These are phyloP conservation scores for Phytophthora uliginosa DNA, from an alignment of 352 stramenopile genomes.

Conservation along the genomic window DNA sequence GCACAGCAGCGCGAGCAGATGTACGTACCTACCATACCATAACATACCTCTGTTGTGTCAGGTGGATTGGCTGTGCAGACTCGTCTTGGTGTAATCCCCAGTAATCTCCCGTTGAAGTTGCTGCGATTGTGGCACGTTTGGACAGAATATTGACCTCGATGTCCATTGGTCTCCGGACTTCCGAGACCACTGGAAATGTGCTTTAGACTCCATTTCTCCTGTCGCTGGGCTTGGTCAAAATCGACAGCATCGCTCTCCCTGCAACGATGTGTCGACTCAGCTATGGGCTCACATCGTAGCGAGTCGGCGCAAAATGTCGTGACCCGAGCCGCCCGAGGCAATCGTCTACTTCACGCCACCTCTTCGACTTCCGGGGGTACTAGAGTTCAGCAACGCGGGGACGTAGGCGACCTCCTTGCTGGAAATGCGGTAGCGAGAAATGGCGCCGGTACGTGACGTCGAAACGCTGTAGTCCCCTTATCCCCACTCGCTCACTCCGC, in stretches of 20 bases:
- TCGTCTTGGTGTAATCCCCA: neutral
- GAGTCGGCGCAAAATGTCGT: neutral
- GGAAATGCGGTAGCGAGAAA: conserved; percentile 69
- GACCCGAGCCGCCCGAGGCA: neutral
- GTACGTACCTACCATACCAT: neutral
- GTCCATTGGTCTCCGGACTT: conserved; percentile 10
- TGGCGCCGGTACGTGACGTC: conserved; percentile 57
- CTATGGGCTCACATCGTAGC: conserved; percentile 1
- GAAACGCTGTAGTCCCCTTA: neutral
- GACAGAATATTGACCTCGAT: neutral
- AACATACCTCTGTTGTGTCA: conserved; percentile 7
- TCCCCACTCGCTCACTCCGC: neutral
- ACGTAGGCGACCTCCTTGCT: conserved; percentile 53
- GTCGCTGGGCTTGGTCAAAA: neutral
- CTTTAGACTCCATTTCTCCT: neutral
- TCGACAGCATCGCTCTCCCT: neutral
- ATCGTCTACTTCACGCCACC: conserved; percentile 4
- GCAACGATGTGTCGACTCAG: conserved; percentile 17
- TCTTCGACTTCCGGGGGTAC: neutral
- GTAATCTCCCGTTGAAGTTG: neutral
- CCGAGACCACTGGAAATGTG: no score
- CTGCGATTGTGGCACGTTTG: conserved; percentile 10
- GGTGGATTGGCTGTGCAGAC: neutral
- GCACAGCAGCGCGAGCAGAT: conserved; percentile 1
- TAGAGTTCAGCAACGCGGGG: conserved; percentile 31